These are phyloP conservation scores for Cyclotella atomus DNA, from an alignment of 108 stramenopile species.

Conservation along the genomic window DNA sequence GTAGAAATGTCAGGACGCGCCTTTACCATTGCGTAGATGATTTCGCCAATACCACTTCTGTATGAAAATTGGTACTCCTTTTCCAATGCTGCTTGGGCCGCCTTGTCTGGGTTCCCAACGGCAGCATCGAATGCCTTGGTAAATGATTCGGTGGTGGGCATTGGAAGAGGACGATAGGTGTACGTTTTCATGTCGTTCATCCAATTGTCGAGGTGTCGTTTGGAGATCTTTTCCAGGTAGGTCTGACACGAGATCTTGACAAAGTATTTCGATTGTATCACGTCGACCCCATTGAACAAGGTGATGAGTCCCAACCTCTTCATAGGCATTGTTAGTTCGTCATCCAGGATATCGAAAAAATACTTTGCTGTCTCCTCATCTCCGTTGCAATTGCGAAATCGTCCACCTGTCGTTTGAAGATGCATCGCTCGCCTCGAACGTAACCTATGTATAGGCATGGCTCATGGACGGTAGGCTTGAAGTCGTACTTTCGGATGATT, in stretches of 20 bases:
- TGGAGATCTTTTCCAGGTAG: slow-evolving; percentile 8
- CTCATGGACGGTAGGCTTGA: slow-evolving; percentile 47
- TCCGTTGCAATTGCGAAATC: slow-evolving; percentile 41
- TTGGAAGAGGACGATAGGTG: not conserved
- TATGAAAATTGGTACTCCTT: slow-evolving; percentile 22
- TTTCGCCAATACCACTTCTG: slow-evolving; percentile 42
- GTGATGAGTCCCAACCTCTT: no score
- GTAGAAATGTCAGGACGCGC: slow-evolving; percentile 46
- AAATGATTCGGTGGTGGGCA: not conserved
- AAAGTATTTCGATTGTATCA: slow-evolving; percentile 35
- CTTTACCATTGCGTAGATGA: slow-evolving; percentile 41
- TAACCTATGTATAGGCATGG: slow-evolving; percentile 19
- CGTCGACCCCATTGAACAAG: slow-evolving; percentile 41
- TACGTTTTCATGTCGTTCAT: slow-evolving; percentile 10
- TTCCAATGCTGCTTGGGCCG: slow-evolving; percentile 2
- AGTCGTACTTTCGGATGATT: slow-evolving; percentile 28
- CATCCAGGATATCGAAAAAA: slow-evolving; percentile 14
- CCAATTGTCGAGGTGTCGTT: slow-evolving; percentile 3
- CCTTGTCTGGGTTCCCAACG: not conserved
- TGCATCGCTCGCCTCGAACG: slow-evolving; percentile 13
- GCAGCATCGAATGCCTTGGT: not conserved
- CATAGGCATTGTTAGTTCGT: no score
- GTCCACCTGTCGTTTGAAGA: slow-evolving; percentile 57
- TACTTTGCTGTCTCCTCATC: not conserved
- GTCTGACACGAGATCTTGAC: slow-evolving; percentile 29